These are phyloP conservation scores for Chaetomium sp. DNA, from an alignment of 2,329 filamentous ascomycete species.

Conservation along the genomic window DNA sequence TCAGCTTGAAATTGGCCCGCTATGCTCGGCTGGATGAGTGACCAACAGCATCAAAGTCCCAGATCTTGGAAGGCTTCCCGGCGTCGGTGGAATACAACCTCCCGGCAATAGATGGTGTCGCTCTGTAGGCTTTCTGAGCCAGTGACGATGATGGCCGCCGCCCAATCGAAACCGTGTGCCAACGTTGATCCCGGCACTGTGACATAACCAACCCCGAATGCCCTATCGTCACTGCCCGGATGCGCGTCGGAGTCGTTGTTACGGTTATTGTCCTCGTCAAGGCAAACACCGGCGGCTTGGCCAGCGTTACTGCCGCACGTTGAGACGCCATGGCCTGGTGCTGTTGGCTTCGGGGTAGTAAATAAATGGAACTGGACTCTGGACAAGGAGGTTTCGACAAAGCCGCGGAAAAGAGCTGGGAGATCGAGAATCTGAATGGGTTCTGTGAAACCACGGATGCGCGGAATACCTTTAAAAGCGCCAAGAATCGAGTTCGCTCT, in stretches of 20 bases:
- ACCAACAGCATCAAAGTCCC: conserved; percentile 41
- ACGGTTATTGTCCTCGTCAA: background rate
- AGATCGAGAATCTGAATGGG: background rate
- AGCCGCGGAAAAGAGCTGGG: background rate
- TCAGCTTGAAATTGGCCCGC: background rate
- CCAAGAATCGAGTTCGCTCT: too few relatives aligned
- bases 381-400: too few relatives aligned
- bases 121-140: background rate
- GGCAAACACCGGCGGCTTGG: background rate
- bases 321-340: conserved; percentile 4
- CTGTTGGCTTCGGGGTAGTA: background rate
- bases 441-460: too few relatives aligned
- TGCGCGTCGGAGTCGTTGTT: background rate
- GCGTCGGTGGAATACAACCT: conserved; percentile 10
- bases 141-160: background rate
- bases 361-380: background rate
- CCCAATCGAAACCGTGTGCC: background rate
- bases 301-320: conserved; percentile 3
- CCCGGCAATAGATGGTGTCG: background rate
- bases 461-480: too few relatives aligned
- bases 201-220: background rate
- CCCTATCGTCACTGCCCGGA: background rate
- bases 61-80: conserved; percentile 33
- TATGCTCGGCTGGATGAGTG: background rate
- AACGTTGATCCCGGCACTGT: background rate